A percentile compares a stretch with the other conserved stretches of the same genome.
Conservation (phyloP, 768 basidiomycete species). For the Lyophyllum semitale region DNA sequence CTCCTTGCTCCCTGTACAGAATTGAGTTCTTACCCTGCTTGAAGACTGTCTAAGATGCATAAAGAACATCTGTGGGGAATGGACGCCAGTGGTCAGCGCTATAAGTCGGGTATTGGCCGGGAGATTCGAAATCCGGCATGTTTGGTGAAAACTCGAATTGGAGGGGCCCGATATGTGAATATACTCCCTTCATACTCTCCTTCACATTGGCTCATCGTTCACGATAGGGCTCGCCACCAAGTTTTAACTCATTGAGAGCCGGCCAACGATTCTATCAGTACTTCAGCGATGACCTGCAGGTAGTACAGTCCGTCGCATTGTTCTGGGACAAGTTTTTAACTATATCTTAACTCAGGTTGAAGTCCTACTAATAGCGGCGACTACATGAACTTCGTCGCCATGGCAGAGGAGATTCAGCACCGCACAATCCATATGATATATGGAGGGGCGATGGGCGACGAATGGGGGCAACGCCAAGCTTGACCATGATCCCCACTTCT, state of each 20-base stretch:
- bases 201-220: background rate
- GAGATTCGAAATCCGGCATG: conserved; percentile 96
- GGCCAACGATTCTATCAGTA: conserved; percentile 98
- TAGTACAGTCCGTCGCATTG: conserved; percentile 24
- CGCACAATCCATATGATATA: conserved; percentile 98
- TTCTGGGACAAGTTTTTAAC: background rate
- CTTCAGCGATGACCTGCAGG: conserved; percentile 88
- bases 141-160: conserved; percentile 98
- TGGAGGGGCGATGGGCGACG: conserved; percentile 81
- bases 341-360: conserved; percentile 57
- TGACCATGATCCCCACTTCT: conserved; percentile 92
- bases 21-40: background rate
- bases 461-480: conserved; percentile 89
- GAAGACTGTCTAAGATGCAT: conserved; percentile 85
- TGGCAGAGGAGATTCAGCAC: conserved; percentile 98
- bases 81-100: conserved; percentile 87
- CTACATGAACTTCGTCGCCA: conserved; percentile 91
- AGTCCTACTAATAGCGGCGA: conserved; percentile 96
- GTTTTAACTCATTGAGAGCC: conserved; percentile 91
- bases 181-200: conserved; percentile 17
- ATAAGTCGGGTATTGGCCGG: conserved; percentile 98
- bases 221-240: conserved; percentile 89
- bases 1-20: background rate
- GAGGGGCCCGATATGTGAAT: conserved; percentile 89
- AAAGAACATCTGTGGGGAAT: conserved; percentile 94